Evolutionary conservation across 306 rosid species (phyloP), one percentile per base, ranked within the genome.

Genomic region (Echinosophora koreensis): DNA sequence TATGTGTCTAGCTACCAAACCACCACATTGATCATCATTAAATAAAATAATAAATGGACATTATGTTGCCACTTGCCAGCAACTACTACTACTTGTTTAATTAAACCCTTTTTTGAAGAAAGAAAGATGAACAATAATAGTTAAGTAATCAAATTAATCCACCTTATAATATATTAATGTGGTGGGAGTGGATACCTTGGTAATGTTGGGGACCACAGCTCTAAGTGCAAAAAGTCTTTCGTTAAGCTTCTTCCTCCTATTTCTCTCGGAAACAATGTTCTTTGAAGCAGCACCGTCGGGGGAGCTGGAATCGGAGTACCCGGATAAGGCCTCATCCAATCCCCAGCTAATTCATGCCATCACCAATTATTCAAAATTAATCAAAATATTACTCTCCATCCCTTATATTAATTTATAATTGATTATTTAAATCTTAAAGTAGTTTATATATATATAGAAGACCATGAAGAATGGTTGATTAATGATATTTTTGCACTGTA

Each of bases 181-280:
- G 35, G 59, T 59, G 59, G 64, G 32, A 32, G 32, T 69, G 17
- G 4, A 4, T 64, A 89, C 97, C 96, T 93, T 93, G 87, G 81
- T 90, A 18, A 93, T 93, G 41, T 93, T 89, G 27, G 97, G 97
- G 78, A 93, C 97, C 77, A 86, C 96, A 0, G 96, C 89, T 79
- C 97, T 87, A 5, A 93, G 96, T 3, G 96, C 96, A 47, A 83
- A 86, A 15, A 93, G 90, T 78, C 91, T 84, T 4, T 93, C 93
- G 30, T 90, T 93, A 7, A 93, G 94, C 83, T 88, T 93, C 87
- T 84, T 90, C 89, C 97, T 78, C 78, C 97, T 69, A 59, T 93
- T 93, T 68, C 94, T 87, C 90, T 93, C 97, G 5, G 93, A 90
- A 2, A 83, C 89, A 13, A 89, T 89, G 81, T 89, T 93, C 88